Evolutionary conservation across 1,284 basidiomycete genomes (phyloP).

Genomic region (Ustilago xerochloae): DNA sequence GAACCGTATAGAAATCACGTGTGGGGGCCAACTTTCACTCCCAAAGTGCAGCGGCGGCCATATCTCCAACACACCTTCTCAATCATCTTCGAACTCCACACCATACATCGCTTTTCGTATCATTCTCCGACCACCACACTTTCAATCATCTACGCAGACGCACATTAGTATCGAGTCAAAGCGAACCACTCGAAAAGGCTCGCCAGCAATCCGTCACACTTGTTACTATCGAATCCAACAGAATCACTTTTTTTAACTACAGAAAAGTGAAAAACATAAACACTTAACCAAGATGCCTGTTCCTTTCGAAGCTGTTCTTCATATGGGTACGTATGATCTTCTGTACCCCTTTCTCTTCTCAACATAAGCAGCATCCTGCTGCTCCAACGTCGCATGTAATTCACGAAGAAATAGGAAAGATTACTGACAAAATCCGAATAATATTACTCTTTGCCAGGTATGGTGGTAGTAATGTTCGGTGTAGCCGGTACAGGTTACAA

Average conservation of each 20-base stretch:
- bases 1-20: constrained; percentile 21
- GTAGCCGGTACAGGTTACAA: constrained; percentile 67
- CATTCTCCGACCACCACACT: no score
- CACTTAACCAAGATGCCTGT: constrained; percentile 61
- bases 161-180: no score
- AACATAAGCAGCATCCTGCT: no score
- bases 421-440: not conserved
- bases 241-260: not conserved
- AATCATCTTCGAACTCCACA: not conserved
- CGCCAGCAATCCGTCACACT: no score
- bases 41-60: no score
- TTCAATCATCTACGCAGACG: no score
- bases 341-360: not conserved
- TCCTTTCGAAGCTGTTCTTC: constrained; percentile 66
- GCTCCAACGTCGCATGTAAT: no score
- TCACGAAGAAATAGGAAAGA: no score
- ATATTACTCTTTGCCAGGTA: constrained; percentile 19
- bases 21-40: not conserved
- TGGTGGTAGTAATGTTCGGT: constrained; percentile 67
- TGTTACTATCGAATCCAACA: no score
- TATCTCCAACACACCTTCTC: not conserved
- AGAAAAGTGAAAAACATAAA: no score
- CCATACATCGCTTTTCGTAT: no score
- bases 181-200: no score
- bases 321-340: constrained; percentile 54